phyloP scores from a whole-genome alignment of 495 filamentous ascomycete species.

The Friedmanniomyces simplex region DNA sequence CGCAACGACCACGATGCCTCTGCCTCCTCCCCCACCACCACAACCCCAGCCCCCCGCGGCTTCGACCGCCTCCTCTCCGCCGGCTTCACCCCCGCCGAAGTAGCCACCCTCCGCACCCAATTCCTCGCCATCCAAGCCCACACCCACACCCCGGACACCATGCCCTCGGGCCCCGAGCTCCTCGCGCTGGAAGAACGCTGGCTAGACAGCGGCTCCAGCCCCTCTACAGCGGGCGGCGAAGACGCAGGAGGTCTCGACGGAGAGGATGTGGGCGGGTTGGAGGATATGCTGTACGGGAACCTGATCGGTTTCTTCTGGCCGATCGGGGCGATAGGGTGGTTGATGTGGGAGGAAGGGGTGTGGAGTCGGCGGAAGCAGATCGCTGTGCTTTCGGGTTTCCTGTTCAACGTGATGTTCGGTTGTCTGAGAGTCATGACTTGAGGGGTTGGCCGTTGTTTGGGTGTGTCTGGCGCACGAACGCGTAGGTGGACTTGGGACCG shows the following conservation, averaged over 20 bases:
- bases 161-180: slow-evolving; percentile 56
- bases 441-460: not conserved
- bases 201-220: slow-evolving; percentile 64
- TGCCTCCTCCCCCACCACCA: slow-evolving; percentile 27
- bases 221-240: slow-evolving; percentile 26
- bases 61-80: slow-evolving; percentile 77
- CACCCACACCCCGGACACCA: slow-evolving; percentile 71
- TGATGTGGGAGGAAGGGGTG: slow-evolving; percentile 78
- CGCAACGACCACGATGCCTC: not conserved
- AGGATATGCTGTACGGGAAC: slow-evolving; percentile 81
- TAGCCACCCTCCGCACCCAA: slow-evolving; percentile 70
- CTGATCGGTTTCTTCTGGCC: slow-evolving; percentile 93
- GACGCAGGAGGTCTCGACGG: slow-evolving; percentile 14
- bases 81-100: slow-evolving; percentile 71
- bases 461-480: not conserved
- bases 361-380: slow-evolving; percentile 74
- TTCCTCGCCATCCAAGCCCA: slow-evolving; percentile 70
- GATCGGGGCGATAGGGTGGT: slow-evolving; percentile 70
- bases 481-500: slow-evolving; percentile 15
- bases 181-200: slow-evolving; percentile 74
- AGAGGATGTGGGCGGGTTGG: slow-evolving; percentile 50
- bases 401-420: slow-evolving; percentile 64
- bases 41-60: slow-evolving; percentile 60
- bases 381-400: slow-evolving; percentile 69
- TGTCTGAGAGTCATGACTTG: slow-evolving; percentile 43